Evolutionary conservation across 73 alveolate species (phyloP).

Genomic region (Paramecium caudatum): DNA sequence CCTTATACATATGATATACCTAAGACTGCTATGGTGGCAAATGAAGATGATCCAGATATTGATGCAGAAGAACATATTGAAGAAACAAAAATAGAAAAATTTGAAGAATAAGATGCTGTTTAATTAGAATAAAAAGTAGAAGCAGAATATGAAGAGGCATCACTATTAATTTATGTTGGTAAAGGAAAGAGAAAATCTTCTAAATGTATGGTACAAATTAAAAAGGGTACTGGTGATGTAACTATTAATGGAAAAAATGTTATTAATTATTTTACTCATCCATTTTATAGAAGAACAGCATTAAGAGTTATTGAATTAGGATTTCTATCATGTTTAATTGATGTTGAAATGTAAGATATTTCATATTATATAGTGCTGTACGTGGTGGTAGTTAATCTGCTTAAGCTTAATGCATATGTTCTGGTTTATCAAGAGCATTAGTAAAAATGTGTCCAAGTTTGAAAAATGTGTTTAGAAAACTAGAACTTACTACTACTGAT

Average conservation of each 20-base stretch:
- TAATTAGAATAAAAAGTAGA: background rate
- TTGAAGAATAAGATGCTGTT: background rate
- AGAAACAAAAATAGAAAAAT: background rate
- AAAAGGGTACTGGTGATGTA: slow-evolving; percentile 24
- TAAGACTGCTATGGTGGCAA: slow-evolving; percentile 21
- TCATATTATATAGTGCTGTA: background rate
- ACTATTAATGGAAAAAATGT: slow-evolving; percentile 37
- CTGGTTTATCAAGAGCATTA: slow-evolving; percentile 12
- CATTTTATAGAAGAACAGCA: slow-evolving; percentile 29
- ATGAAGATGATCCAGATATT: slow-evolving; percentile 47
- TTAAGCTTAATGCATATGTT: slow-evolving; percentile 9
- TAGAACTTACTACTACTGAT: background rate
- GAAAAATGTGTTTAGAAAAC: background rate
- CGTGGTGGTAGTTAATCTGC: slow-evolving; percentile 46
- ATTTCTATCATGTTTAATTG: slow-evolving; percentile 14
- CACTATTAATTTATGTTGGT: slow-evolving; percentile 12
- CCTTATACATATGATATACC: slow-evolving; percentile 28
- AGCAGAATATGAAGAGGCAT: slow-evolving; percentile 19
- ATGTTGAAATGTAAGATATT: slow-evolving; percentile 28
- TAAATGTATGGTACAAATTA: background rate
- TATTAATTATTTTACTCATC: slow-evolving; percentile 42
- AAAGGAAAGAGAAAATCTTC: slow-evolving; percentile 39
- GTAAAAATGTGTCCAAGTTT: slow-evolving; percentile 47
- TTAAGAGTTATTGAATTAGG: slow-evolving; percentile 9
- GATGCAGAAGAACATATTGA: background rate